Percentiles rank a stretch among this genome's conserved stretches.
These are phyloP conservation scores for Stemphylium beticola DNA, from an alignment of 2,329 filamentous ascomycete genomes.

Conservation along the genomic window DNA sequence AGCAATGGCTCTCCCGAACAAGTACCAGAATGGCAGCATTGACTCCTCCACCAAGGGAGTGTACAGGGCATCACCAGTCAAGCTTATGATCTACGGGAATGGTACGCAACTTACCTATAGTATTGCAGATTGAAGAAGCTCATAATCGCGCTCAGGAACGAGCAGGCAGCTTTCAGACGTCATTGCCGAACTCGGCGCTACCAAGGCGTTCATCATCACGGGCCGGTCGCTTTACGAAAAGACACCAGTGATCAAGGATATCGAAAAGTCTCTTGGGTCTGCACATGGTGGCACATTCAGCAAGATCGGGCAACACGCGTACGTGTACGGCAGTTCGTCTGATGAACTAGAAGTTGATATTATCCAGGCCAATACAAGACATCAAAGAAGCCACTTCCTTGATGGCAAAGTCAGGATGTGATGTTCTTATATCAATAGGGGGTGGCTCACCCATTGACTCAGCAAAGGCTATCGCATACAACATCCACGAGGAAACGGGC, in stretches of 20 bases:
- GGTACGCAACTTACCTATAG: conserved; percentile 21
- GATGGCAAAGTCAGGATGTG: conserved; percentile 46
- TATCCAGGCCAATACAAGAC: conserved; percentile 40
- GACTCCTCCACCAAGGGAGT: conserved; percentile 42
- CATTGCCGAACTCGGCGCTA: conserved; percentile 41
- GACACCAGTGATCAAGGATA: conserved; percentile 59
- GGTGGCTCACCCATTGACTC: conserved; percentile 62
- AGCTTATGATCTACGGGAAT: conserved; percentile 47
- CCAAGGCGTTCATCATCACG: conserved; percentile 64
- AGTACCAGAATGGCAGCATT: conserved; percentile 43
- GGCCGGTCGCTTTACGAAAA: conserved; percentile 61
- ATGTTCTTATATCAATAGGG: conserved; percentile 44
- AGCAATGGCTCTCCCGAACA: conserved; percentile 41
- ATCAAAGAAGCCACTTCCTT: conserved; percentile 44
- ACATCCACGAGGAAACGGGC: conserved; percentile 46
- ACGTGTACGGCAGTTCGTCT: conserved; percentile 30
- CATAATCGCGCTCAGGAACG: conserved; percentile 30
- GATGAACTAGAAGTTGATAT: conserved; percentile 13
- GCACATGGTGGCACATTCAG: conserved; percentile 61
- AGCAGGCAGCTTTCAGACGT: conserved; percentile 42
- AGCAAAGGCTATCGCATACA: conserved; percentile 49
- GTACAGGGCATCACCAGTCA: conserved; percentile 46
- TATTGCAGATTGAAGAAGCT: neutral
- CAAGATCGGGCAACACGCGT: conserved; percentile 63
- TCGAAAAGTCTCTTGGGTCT: conserved; percentile 56